Conservation (phyloP, 2,329 filamentous ascomycete genomes). For the Trichoderma arundinaceum region DNA sequence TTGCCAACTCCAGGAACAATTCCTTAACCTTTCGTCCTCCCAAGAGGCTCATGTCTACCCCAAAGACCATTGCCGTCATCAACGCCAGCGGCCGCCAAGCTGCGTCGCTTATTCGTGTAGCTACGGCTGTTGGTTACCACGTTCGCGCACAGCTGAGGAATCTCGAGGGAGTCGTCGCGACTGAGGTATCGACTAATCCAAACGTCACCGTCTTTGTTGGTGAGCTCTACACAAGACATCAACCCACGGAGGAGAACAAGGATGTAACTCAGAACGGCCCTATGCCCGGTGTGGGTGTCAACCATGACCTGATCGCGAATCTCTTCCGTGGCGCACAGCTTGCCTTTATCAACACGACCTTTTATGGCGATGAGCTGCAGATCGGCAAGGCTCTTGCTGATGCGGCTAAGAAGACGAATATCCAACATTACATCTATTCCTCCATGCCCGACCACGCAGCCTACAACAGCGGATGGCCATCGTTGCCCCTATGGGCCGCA, state of each 20-base stretch:
- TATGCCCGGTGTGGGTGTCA: constrained; percentile 70
- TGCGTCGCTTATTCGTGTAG: constrained; percentile 91
- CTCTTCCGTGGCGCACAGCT: constrained; percentile 85
- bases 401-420: constrained; percentile 80
- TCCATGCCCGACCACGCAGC: constrained; percentile 95
- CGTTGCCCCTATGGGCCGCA: constrained; percentile 85
- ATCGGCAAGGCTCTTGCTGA: constrained; percentile 90
- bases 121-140: constrained; percentile 89
- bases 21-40: constrained; percentile 65
- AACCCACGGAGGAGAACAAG: constrained; percentile 55
- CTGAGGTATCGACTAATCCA: constrained; percentile 80
- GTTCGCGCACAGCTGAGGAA: constrained; percentile 92
- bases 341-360: constrained; percentile 97
- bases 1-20: constrained; percentile 61
- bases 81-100: constrained; percentile 96
- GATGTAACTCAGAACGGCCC: constrained; percentile 72
- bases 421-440: constrained; percentile 94
- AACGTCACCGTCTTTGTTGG: constrained; percentile 73
- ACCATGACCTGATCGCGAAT: constrained; percentile 72
- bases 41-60: constrained; percentile 63
- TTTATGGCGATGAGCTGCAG: constrained; percentile 91
- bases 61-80: constrained; percentile 89
- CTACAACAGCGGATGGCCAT: constrained; percentile 77
- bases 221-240: constrained; percentile 65
- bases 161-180: constrained; percentile 83